Conservation (phyloP, 495 filamentous ascomycete species). For the Aspergillus funiculosus region DNA sequence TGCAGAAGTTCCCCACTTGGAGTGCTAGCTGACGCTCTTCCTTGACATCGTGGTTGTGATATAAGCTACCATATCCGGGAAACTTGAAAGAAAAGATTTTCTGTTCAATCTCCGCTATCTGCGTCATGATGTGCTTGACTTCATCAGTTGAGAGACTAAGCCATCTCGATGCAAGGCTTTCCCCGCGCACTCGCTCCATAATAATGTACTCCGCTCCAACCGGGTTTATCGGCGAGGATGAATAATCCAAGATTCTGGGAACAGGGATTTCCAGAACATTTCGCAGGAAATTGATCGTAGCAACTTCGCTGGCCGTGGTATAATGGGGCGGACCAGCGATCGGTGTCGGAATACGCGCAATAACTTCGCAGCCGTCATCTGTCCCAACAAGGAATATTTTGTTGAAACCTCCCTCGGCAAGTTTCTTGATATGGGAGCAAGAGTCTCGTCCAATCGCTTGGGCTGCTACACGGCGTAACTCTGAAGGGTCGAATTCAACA, state of each 20-base stretch:
- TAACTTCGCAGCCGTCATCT: constrained; percentile 29
- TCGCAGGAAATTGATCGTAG: constrained; percentile 37
- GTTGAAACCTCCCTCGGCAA: constrained; percentile 36
- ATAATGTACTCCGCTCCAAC: constrained; percentile 36
- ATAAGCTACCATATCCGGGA: constrained; percentile 36
- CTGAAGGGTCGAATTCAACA: constrained; percentile 26
- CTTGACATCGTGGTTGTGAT: constrained; percentile 29
- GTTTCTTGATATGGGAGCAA: constrained; percentile 24
- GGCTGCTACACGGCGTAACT: constrained; percentile 29
- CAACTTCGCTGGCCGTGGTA: constrained; percentile 41
- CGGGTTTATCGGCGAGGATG: constrained; percentile 23
- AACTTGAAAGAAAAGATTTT: constrained; percentile 32
- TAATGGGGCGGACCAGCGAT: constrained; percentile 32
- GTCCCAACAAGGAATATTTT: constrained; percentile 27
- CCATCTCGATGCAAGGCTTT: constrained; percentile 34
- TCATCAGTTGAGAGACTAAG: constrained; percentile 31
- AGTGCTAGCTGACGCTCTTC: constrained; percentile 22
- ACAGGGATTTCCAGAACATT: constrained; percentile 29
- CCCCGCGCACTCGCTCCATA: constrained; percentile 32
- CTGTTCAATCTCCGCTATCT: constrained; percentile 35
- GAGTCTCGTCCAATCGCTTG: constrained; percentile 25
- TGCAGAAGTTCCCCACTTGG: constrained; percentile 25
- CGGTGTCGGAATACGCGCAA: constrained; percentile 34
- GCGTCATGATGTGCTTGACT: constrained; percentile 32
- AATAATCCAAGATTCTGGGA: constrained; percentile 27